phyloP scores from a whole-genome alignment of 768 basidiomycete genomes.

The Chalciporus sphaerocephalus region DNA sequence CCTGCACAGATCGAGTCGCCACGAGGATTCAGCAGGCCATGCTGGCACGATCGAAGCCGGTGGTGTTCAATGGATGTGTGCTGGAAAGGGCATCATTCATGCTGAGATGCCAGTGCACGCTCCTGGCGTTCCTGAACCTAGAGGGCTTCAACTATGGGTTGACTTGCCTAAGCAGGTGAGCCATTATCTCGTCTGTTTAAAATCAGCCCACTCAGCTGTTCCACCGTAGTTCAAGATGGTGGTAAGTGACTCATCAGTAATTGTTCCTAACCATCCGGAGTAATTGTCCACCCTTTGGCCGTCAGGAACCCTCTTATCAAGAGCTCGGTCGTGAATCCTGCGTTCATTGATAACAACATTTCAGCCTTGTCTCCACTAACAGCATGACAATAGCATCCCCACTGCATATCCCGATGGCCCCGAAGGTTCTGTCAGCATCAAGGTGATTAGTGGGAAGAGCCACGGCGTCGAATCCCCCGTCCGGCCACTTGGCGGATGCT shows the following conservation, averaged over 20 bases:
- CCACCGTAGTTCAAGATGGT: slow-evolving; percentile 68
- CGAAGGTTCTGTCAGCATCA: slow-evolving; percentile 65
- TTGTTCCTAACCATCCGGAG: not conserved
- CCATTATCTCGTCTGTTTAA: not conserved
- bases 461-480: slow-evolving; percentile 87
- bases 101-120: slow-evolving; percentile 87
- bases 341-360: slow-evolving; percentile 16
- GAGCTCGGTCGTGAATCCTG: slow-evolving; percentile 67
- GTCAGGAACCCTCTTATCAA: slow-evolving; percentile 75
- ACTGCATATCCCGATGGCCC: slow-evolving; percentile 66
- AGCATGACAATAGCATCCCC: slow-evolving; percentile 51
- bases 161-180: slow-evolving; percentile 70
- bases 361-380: not conserved
- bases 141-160: slow-evolving; percentile 85
- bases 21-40: slow-evolving; percentile 91
- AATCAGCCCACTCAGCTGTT: slow-evolving; percentile 14
- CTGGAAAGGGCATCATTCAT: slow-evolving; percentile 73
- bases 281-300: not conserved
- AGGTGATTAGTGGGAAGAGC: slow-evolving; percentile 86
- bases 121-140: slow-evolving; percentile 61
- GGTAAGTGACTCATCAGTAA: slow-evolving; percentile 31
- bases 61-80: slow-evolving; percentile 95
- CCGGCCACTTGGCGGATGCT: slow-evolving; percentile 86
- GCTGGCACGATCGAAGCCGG: slow-evolving; percentile 71
- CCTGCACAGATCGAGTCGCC: slow-evolving; percentile 55